These are phyloP conservation scores for Cladorrhinum sp. DNA, from an alignment of 2,329 filamentous ascomycete genomes.

Conservation along the genomic window DNA sequence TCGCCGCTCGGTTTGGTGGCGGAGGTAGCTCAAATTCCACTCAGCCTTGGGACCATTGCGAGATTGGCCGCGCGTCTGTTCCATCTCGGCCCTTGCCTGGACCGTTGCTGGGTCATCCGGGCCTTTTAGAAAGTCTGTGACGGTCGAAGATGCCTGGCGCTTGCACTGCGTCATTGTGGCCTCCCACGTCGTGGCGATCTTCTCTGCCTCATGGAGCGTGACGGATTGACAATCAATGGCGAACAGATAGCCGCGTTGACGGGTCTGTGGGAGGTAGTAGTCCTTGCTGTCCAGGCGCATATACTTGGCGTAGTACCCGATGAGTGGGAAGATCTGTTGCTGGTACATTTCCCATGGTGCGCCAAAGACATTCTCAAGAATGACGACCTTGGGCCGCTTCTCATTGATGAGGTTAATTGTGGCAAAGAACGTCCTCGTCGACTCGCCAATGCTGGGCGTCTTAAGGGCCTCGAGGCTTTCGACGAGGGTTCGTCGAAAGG, in stretches of 20 bases:
- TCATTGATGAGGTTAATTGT: conserved; percentile 34
- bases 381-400: conserved; percentile 56
- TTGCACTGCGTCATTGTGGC: conserved; percentile 44
- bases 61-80: conserved; percentile 30
- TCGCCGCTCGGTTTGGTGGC: conserved; percentile 56
- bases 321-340: conserved; percentile 35
- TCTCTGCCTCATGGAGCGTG: conserved; percentile 22
- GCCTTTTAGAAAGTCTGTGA: conserved; percentile 59
- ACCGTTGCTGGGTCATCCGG: conserved; percentile 53
- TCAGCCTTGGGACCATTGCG: conserved; percentile 28
- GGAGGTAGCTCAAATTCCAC: conserved; percentile 57
- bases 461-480: not conserved
- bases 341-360: conserved; percentile 58
- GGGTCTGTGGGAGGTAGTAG: conserved; percentile 71
- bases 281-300: conserved; percentile 63
- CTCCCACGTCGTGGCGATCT: conserved; percentile 42
- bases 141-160: conserved; percentile 58
- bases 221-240: conserved; percentile 46
- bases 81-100: conserved; percentile 47
- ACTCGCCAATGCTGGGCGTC: conserved; percentile 18
- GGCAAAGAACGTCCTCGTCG: conserved; percentile 28
- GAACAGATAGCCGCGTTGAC: conserved; percentile 57
- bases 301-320: conserved; percentile 54
- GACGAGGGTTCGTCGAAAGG: conserved; percentile 13
- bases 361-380: conserved; percentile 67